phyloP scores from a whole-genome alignment of 192 early-diverging fungal genomes.

The Coemansia sp. region DNA sequence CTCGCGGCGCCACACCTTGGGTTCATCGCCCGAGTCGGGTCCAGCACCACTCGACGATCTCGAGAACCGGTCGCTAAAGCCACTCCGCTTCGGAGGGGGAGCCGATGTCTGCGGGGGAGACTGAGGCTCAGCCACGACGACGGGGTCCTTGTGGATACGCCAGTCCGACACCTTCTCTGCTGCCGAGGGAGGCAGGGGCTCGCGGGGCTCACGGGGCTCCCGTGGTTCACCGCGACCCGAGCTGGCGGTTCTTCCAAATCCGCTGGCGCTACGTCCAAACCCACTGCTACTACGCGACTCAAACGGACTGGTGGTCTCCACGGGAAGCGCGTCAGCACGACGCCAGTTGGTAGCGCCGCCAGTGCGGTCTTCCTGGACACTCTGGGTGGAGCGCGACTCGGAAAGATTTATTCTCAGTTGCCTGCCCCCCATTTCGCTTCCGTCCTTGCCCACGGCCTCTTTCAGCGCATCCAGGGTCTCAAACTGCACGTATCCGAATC shows the following conservation, averaged over 20 bases:
- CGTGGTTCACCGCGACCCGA: slow-evolving; percentile 6
- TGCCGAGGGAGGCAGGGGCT: slow-evolving; percentile 24
- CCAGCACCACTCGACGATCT: slow-evolving; percentile 30
- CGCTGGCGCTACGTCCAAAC: slow-evolving; percentile 17
- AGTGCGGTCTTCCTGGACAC: slow-evolving; percentile 4
- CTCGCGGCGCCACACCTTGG: slow-evolving; percentile 1
- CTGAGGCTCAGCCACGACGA: not conserved
- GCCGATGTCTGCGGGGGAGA: not conserved
- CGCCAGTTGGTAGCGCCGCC: slow-evolving; percentile 35
- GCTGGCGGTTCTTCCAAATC: slow-evolving; percentile 3
- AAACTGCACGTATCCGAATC: slow-evolving; percentile 97
- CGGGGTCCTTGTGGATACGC: slow-evolving; percentile 34
- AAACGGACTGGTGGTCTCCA: slow-evolving; percentile 10
- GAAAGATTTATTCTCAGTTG: slow-evolving; percentile 84
- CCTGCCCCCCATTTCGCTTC: slow-evolving; percentile 62
- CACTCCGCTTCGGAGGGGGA: not conserved
- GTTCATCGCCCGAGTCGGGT: slow-evolving; percentile 14
- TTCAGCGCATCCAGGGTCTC: slow-evolving; percentile 79
- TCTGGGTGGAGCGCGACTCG: slow-evolving; percentile 62
- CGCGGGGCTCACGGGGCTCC: slow-evolving; percentile 15
- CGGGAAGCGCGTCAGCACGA: slow-evolving; percentile 14
- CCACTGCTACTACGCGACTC: slow-evolving; percentile 40
- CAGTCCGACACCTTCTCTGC: slow-evolving; percentile 33
- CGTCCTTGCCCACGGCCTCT: slow-evolving; percentile 65
- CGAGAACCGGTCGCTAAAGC: slow-evolving; percentile 24